These are phyloP conservation scores for Botrytis elliptica DNA, from an alignment of 2,329 filamentous ascomycete species.

Conservation along the genomic window DNA sequence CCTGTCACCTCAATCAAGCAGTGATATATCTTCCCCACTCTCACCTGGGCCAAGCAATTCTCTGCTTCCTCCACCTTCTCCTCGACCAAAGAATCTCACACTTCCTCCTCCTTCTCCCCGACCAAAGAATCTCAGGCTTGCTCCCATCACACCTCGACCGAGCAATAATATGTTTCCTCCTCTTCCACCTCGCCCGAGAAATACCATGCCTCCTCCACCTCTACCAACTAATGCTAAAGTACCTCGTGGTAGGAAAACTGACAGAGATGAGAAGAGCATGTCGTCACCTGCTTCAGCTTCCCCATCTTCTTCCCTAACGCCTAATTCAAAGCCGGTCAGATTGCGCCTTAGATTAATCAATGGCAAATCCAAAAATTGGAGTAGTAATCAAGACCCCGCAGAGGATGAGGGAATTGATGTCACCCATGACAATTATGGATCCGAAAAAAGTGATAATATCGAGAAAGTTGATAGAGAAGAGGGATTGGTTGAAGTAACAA, in stretches of 20 bases:
- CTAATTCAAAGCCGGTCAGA: too few species aligned
- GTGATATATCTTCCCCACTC: too few species aligned
- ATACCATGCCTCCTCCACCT: not conserved
- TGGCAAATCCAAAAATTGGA: not conserved
- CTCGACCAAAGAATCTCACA: too few species aligned
- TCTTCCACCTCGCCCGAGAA: not conserved
- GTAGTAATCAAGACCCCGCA: not conserved
- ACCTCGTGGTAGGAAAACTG: not conserved
- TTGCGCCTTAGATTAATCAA: not conserved
- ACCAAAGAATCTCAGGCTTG: too few species aligned
- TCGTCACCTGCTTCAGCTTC: not conserved
- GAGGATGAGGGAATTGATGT: not conserved
- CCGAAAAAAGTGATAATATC: too few species aligned
- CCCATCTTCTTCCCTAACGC: not conserved
- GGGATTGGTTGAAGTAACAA: not conserved
- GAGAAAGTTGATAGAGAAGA: not conserved
- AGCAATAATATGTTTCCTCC: not conserved
- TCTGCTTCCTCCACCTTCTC: not conserved
- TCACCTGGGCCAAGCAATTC: not conserved
- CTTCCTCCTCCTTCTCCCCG: too few species aligned
- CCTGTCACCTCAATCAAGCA: not conserved
- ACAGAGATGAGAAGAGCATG: not conserved
- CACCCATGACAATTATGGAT: not conserved
- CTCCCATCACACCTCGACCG: too few species aligned
- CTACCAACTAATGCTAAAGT: not conserved